These are phyloP conservation scores for Leccinum longicurvipes DNA, from an alignment of 768 basidiomycete genomes.

Conservation along the genomic window DNA sequence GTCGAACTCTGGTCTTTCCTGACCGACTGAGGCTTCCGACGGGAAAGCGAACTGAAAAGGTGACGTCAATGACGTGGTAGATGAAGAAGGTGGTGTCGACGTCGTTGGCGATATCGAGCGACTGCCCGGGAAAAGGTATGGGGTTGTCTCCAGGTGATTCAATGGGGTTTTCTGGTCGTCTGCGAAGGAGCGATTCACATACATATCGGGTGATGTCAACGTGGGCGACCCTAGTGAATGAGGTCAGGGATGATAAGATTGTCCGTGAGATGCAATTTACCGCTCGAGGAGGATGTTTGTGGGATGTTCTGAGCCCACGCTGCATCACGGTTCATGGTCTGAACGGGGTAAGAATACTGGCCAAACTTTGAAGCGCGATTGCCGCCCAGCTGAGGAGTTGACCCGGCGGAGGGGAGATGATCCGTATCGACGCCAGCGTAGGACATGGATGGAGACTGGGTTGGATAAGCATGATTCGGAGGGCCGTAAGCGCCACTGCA, in stretches of 20 bases:
- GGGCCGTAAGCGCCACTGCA: conserved; percentile 45
- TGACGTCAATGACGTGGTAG: conserved; percentile 59
- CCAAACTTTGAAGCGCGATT: conserved; percentile 53
- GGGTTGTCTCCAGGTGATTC: conserved; percentile 48
- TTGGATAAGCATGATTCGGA: conserved; percentile 37
- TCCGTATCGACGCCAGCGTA: conserved; percentile 35
- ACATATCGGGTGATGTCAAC: conserved; percentile 44
- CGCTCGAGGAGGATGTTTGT: conserved; percentile 32
- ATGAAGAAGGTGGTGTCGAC: conserved; percentile 59
- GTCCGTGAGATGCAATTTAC: conserved; percentile 26
- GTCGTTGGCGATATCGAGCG: conserved; percentile 70
- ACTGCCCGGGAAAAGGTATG: conserved; percentile 62
- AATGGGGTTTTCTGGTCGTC: conserved; percentile 59
- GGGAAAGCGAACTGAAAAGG: conserved; percentile 64
- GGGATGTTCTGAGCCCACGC: conserved; percentile 28
- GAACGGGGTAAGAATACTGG: conserved; percentile 44
- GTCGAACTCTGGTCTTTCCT: conserved; percentile 63
- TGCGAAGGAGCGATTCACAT: conserved; percentile 41
- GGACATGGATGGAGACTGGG: conserved; percentile 47
- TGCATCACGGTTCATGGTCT: conserved; percentile 31
- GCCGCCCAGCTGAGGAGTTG: conserved; percentile 31
- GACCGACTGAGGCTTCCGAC: conserved; percentile 47
- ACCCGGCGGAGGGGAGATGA: conserved; percentile 23
- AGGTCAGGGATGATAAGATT: conserved; percentile 30
- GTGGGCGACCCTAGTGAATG: conserved; percentile 58